Conservation (phyloP, 352 stramenopile species). For the Phytopythium aichiense region DNA sequence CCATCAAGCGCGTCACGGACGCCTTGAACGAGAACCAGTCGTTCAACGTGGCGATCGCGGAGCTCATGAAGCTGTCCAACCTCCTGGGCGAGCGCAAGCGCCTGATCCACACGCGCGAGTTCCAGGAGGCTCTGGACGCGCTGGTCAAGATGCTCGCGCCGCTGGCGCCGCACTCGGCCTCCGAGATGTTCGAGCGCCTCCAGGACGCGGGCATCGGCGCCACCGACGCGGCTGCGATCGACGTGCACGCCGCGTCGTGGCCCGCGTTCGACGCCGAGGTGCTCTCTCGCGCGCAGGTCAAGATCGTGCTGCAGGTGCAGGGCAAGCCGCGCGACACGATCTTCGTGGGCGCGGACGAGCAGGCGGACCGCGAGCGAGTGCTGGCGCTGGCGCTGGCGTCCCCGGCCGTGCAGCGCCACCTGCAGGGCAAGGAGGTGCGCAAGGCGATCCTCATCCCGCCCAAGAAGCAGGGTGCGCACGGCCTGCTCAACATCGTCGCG, state of each 20-base stretch:
- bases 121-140: conserved; percentile 44
- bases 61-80: conserved; percentile 91
- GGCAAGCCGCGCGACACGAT: conserved; percentile 76
- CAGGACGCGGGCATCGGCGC: conserved; percentile 20
- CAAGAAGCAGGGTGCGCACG: conserved; percentile 74
- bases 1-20: conserved; percentile 81
- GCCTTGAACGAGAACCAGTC: conserved; percentile 72
- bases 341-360: conserved; percentile 43
- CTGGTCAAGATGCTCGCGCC: conserved; percentile 79
- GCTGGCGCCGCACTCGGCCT: conserved; percentile 71
- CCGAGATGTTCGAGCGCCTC: conserved; percentile 74
- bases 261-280: conserved; percentile 49
- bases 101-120: conserved; percentile 33
- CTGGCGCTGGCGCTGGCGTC: conserved; percentile 57
- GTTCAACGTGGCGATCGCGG: conserved; percentile 88
- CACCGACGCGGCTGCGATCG: conserved; percentile 7
- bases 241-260: conserved; percentile 67
- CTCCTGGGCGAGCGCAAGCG: conserved; percentile 47
- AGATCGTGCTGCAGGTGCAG: conserved; percentile 81
- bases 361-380: conserved; percentile 54
- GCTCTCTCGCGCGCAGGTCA: conserved; percentile 66
- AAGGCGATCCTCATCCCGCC: conserved; percentile 79
- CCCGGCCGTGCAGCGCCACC: conserved; percentile 55
- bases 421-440: conserved; percentile 56
- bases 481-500: conserved; percentile 76